These are phyloP conservation scores for Trichosanthes cucumerina DNA, from an alignment of 306 rosid species.

Conservation along the genomic window DNA sequence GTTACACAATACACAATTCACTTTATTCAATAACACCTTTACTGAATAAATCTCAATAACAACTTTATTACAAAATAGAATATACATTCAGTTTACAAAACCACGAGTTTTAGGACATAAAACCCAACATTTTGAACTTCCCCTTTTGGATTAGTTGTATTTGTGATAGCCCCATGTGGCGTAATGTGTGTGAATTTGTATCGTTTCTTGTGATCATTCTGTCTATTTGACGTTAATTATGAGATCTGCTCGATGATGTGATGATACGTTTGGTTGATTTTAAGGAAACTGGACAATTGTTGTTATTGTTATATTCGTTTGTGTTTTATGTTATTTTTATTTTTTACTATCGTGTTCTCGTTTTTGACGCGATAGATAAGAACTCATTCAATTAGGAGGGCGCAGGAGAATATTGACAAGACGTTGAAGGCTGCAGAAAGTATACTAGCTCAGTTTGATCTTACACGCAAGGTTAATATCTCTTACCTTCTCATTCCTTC, in stretches of 20 bases:
- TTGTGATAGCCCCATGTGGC: background rate
- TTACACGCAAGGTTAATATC: slow-evolving; percentile 55
- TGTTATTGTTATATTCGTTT: background rate
- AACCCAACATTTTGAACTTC: no score
- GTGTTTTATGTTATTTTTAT: background rate
- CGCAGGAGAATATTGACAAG: slow-evolving; percentile 87
- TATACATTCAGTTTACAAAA: no score
- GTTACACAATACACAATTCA: no score
- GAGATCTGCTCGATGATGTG: slow-evolving; percentile 11
- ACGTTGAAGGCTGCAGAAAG: slow-evolving; percentile 66
- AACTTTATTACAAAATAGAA: no score
- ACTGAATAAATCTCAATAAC: no score
- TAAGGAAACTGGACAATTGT: background rate
- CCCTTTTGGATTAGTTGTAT: background rate
- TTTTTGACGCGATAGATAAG: slow-evolving; percentile 39
- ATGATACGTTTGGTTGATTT: background rate
- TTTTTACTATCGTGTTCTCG: background rate
- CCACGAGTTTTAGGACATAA: no score
- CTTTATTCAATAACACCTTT: no score
- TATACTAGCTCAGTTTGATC: slow-evolving; percentile 68
- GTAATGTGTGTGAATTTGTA: background rate
- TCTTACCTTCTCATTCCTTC: slow-evolving; percentile 3
- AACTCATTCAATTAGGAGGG: slow-evolving; percentile 83
- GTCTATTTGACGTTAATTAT: background rate
- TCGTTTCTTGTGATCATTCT: slow-evolving; percentile 5